Evolutionary conservation across 306 rosid species (phyloP).

Genomic region (Fragaria iinumae): DNA sequence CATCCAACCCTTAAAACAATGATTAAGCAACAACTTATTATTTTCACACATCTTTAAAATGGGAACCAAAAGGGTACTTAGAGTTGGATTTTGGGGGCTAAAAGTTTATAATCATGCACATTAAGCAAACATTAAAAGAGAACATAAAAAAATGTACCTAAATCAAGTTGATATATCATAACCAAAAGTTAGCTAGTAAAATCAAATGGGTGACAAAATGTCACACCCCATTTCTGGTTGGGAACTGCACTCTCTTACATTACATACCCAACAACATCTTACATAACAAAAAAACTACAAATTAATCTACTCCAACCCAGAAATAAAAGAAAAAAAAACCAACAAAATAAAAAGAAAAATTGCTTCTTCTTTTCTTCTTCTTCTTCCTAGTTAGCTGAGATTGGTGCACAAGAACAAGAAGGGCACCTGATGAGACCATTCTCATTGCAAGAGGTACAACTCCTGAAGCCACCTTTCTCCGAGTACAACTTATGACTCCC

Average conservation of each 20-base stretch:
- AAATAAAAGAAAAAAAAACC: background rate
- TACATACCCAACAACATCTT: constrained; percentile 1
- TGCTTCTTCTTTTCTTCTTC: background rate
- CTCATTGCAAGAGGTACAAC: constrained; percentile 73
- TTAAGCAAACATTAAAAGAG: background rate
- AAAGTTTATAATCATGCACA: constrained; percentile 3
- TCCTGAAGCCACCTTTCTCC: constrained; percentile 64
- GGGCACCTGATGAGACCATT: constrained; percentile 86
- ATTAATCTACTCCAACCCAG: background rate
- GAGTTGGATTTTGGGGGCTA: background rate
- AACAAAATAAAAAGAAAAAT: background rate
- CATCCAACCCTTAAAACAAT: background rate
- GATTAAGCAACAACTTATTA: background rate
- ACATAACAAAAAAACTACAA: constrained; percentile 8
- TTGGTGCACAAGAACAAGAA: constrained; percentile 62
- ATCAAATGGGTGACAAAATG: background rate
- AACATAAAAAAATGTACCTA: background rate
- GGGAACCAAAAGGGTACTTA: background rate
- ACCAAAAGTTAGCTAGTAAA: constrained; percentile 2
- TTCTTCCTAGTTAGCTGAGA: constrained; percentile 18
- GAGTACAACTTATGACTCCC: constrained; percentile 79
- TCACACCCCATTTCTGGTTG: background rate
- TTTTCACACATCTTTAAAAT: background rate
- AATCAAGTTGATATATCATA: background rate
- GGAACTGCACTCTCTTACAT: background rate